Evolutionary conservation across 2,329 filamentous ascomycete species (phyloP).

Genomic region (Parastagonospora avenae): DNA sequence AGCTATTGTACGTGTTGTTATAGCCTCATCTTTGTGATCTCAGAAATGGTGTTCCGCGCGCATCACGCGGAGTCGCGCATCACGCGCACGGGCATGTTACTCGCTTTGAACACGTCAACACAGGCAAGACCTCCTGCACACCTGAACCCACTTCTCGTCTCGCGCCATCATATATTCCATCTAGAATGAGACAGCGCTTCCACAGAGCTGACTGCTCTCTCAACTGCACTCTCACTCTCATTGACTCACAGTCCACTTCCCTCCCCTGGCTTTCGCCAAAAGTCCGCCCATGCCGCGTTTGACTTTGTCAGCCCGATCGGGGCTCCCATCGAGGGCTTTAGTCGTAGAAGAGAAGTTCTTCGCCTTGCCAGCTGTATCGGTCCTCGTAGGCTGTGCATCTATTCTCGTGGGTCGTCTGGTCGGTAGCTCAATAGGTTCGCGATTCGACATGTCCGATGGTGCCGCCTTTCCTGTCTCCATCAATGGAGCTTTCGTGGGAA

Average conservation of each 20-base stretch:
- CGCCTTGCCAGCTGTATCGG: conserved; percentile 2
- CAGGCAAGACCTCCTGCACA: too few species aligned
- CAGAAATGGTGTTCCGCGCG: too few species aligned
- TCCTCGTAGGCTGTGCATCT: neutral
- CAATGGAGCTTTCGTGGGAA: conserved; percentile 16
- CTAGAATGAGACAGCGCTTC: too few species aligned
- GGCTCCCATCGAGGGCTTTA: conserved; percentile 1
- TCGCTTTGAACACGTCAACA: too few species aligned
- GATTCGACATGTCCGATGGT: conserved; percentile 12
- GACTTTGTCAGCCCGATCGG: conserved; percentile 12
- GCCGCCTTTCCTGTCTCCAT: neutral
- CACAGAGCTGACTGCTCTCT: too few species aligned
- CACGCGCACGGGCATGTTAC: too few species aligned
- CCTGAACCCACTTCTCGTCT: too few species aligned
- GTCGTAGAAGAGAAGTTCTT: conserved; percentile 3
- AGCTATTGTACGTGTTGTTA: too few species aligned
- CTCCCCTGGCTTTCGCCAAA: conserved; percentile 12
- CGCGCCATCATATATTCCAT: too few species aligned
- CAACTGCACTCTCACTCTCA: neutral
- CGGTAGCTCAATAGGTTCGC: conserved; percentile 23
- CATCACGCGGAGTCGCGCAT: too few species aligned
- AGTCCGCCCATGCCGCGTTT: conserved; percentile 11
- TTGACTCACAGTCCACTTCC: conserved; percentile 9
- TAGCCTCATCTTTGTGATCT: too few species aligned
- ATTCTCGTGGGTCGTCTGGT: conserved; percentile 5